Evolutionary conservation across 345 rosid genomes (phyloP).

Genomic region (Lepidium aucheri): DNA sequence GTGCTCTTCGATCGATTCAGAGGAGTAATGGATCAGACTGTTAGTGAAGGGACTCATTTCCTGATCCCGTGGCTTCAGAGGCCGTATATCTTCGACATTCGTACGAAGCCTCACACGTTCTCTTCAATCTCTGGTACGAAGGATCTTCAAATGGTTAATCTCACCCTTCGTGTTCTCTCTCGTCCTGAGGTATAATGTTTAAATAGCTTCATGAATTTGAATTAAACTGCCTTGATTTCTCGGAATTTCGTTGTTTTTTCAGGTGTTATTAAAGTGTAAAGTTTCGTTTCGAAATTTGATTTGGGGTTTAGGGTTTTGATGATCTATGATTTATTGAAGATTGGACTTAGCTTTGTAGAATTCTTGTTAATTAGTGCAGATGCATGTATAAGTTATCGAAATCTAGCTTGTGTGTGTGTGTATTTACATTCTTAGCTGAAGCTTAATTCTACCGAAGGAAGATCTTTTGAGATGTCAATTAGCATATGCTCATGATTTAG

Average conservation of each 20-base stretch:
- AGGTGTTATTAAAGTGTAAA: not conserved
- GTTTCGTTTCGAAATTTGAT: not conserved
- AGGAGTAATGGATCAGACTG: slow-evolving; percentile 71
- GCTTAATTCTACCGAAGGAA: not conserved
- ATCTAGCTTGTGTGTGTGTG: not conserved
- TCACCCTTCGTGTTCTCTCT: slow-evolving; percentile 94
- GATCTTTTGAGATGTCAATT: not conserved
- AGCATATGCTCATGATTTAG: not conserved
- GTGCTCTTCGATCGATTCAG: slow-evolving; percentile 90
- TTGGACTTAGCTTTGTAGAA: not conserved
- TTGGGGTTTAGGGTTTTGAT: not conserved
- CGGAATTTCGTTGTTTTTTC: not conserved
- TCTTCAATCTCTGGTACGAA: slow-evolving; percentile 93
- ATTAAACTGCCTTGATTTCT: not conserved
- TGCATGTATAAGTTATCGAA: not conserved
- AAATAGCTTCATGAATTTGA: not conserved
- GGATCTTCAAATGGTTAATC: slow-evolving; percentile 98
- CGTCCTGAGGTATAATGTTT: slow-evolving; percentile 54
- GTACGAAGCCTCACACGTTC: slow-evolving; percentile 90
- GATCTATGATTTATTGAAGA: not conserved
- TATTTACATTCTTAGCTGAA: not conserved
- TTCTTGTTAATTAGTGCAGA: not conserved
- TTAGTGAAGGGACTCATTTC: slow-evolving; percentile 94
- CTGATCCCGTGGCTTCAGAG: slow-evolving; percentile 85
- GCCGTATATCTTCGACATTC: slow-evolving; percentile 77